Evolutionary conservation across 306 rosid species (phyloP), one percentile per base, ranked within the genome.

Genomic region (Mimosa bimucronata): DNA sequence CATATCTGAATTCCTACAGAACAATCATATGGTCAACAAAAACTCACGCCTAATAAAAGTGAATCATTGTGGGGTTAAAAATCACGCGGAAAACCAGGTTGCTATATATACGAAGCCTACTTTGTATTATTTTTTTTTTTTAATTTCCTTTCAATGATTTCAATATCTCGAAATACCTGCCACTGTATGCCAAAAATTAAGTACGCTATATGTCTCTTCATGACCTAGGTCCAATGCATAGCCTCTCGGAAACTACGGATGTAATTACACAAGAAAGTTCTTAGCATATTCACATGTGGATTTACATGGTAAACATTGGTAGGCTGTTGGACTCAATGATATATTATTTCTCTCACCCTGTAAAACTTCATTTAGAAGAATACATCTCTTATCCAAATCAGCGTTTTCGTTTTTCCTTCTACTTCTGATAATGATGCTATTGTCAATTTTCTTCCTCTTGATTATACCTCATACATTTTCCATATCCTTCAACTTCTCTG

Each of bases 401-500:
- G 62, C n/a, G 1, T n/a, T 55, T n/a, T 21, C 23, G 9, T n/a
- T 9, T 8, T 21, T 7, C n/a, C 60, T 19, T 7, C 4, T 8
- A 6, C 25, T 19, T 5, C 19, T 55, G 34, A 7, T 30, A 28
- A n/a, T n/a, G n/a, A n/a, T n/a, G n/a, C 1, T 44, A 18, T n/a
- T 7, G 1, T n/a, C 11, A 21, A 60, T 79, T 69, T 79, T 74
- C 53, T 60, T 75, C 78, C 53, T 79, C 38, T 83, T 83, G 42
- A 19, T 74, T 1, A 74, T 83, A 66, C 83, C 83, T 13, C 10
- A 37, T 45, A 73, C 45, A 48, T 69, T 55, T n/a, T 55, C 80
- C 37, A 18, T 86, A 25, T 50, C 79, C 64, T 83, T 80, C 42
- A 86, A 55, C 68, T 80, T 66, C 71, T 3, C 76, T 12, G 53